phyloP scores from a whole-genome alignment of 805 yeast species.

The Candida hungchunana region DNA sequence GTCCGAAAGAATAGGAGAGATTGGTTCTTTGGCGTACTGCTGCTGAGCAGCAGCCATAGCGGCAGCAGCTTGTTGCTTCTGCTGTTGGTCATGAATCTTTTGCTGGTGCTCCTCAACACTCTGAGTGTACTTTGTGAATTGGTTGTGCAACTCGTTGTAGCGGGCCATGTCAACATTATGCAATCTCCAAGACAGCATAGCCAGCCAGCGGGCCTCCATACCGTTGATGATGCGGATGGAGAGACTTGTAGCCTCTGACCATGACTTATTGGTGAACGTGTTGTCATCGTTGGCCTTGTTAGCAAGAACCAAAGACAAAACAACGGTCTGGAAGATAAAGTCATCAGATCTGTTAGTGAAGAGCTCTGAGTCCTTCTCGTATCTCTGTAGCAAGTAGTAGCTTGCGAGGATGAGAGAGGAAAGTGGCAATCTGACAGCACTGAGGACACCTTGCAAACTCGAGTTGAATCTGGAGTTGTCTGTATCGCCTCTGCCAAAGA shows the following conservation, averaged over 20 bases:
- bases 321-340: constrained; percentile 49
- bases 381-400: constrained; percentile 69
- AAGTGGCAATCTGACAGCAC: constrained; percentile 85
- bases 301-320: constrained; percentile 73
- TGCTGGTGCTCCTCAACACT: constrained; percentile 22
- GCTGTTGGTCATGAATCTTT: constrained; percentile 12
- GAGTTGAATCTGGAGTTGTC: constrained; percentile 44
- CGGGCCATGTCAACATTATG: constrained; percentile 32
- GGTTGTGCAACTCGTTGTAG: constrained; percentile 21
- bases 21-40: constrained; percentile 16
- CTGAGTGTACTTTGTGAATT: constrained; percentile 23
- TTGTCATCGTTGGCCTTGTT: constrained; percentile 96
- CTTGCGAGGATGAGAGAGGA: constrained; percentile 76
- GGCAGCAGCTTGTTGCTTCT: constrained; percentile 13
- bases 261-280: constrained; percentile 89
- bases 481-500: constrained; percentile 48
- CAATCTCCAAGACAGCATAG: constrained; percentile 55
- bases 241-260: constrained; percentile 95
- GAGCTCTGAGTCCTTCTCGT: constrained; percentile 33
- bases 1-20: constrained; percentile 21
- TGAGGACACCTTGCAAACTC: constrained; percentile 62
- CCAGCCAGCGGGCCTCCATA: constrained; percentile 70
- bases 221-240: constrained; percentile 53
- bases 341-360: constrained; percentile 30
- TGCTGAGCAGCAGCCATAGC: constrained; percentile 7